A percentile compares a stretch with the other conserved stretches of the same genome.
Evolutionary conservation across 768 basidiomycete species (phyloP).

Genomic region (Russula vinacea): DNA sequence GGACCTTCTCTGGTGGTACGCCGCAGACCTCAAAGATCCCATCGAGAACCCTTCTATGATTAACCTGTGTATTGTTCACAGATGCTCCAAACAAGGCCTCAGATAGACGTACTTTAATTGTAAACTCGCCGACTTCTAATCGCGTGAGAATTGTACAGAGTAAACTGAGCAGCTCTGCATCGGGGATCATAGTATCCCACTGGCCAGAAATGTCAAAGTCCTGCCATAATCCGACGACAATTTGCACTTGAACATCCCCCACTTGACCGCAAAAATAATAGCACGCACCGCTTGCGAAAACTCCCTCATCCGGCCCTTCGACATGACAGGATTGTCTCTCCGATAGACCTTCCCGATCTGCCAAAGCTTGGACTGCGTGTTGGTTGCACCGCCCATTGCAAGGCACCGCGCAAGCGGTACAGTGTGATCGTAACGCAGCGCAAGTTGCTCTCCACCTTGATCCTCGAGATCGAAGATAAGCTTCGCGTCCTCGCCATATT

Average conservation of each 20-base stretch:
- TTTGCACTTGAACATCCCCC: neutral
- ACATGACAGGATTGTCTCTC: conserved; percentile 94
- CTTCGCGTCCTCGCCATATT: conserved; percentile 97
- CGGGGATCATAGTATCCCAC: conserved; percentile 98
- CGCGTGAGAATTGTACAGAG: conserved; percentile 75
- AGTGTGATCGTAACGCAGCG: conserved; percentile 93
- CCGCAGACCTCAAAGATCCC: conserved; percentile 97
- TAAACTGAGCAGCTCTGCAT: conserved; percentile 84
- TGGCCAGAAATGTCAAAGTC: conserved; percentile 92
- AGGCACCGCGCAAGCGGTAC: conserved; percentile 94
- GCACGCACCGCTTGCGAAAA: conserved; percentile 88
- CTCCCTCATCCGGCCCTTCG: conserved; percentile 97
- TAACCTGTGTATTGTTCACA: conserved; percentile 51
- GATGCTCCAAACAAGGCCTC: neutral
- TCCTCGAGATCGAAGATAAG: conserved; percentile 97
- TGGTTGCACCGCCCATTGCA: conserved; percentile 89
- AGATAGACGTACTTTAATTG: conserved; percentile 67
- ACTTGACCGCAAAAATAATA: neutral
- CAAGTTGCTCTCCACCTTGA: conserved; percentile 95
- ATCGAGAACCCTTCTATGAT: conserved; percentile 95
- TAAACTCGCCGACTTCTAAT: conserved; percentile 91
- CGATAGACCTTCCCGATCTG: conserved; percentile 99
- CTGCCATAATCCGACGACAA: conserved; percentile 40
- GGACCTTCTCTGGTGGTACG: conserved; percentile 84
- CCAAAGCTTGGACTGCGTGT: conserved; percentile 79